Conservation (phyloP, 176 grass and related monocot genomes). For the Zea luxurians region DNA sequence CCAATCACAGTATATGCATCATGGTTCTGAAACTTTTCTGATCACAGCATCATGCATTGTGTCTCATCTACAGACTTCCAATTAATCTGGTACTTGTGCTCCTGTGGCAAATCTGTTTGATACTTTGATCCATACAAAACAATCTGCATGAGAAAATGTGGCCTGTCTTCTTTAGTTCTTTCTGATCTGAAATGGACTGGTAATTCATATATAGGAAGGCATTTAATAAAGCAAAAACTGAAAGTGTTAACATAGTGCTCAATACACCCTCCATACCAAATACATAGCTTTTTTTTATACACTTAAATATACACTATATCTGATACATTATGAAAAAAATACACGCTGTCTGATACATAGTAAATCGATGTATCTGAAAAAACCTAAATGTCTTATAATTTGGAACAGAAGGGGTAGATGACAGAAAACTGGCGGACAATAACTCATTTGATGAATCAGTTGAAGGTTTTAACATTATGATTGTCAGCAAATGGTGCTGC, state of each 20-base stretch:
- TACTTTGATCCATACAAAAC: constrained; percentile 4
- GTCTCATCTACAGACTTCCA: neutral
- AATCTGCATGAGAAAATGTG: constrained; percentile 6
- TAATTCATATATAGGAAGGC: neutral
- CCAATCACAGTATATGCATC: constrained; percentile 15
- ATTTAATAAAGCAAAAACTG: neutral
- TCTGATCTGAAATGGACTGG: constrained; percentile 2
- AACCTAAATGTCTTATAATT: no score
- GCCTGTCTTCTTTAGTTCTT: neutral
- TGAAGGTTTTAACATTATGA: neutral
- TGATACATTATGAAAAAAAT: no score
- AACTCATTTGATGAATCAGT: constrained; percentile 1
- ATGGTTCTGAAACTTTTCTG: constrained; percentile 16
- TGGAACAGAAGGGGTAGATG: neutral
- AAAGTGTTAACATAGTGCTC: neutral
- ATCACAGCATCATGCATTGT: constrained; percentile 1
- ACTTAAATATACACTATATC: no score
- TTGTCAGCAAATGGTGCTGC: constrained; percentile 16
- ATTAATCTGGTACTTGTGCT: constrained; percentile 4
- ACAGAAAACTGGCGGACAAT: constrained; percentile 13
- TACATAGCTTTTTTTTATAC: no score
- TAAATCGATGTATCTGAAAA: no score
- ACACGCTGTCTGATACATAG: no score
- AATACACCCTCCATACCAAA: no score
- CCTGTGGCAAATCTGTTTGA: constrained; percentile 10